Evolutionary conservation across 768 basidiomycete species (phyloP), one percentile per base, ranked within the genome.

Genomic region (Ramaria sp.): DNA sequence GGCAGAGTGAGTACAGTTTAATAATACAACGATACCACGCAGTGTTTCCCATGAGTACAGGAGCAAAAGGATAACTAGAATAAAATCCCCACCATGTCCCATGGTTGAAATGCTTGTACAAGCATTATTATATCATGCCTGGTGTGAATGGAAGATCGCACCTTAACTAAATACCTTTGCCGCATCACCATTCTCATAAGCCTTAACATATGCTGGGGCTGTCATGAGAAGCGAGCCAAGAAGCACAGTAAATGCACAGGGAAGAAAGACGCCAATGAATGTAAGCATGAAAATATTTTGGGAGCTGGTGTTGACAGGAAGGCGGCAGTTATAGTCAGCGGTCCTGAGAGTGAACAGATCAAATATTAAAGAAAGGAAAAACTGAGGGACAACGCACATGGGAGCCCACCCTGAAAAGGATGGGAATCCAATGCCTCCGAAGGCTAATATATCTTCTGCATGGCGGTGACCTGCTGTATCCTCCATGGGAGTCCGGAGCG

Each of bases 281-380:
- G 80, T 80, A 47, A 80, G 59, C 11, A 70, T 33, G 65, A 81
- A 81, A 17, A 80, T 70, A 24, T 72, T 73, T 53, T 65, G 63
- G 20, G 72, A 63, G 13, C 71, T 68, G 2, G 74, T 78, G 54
- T 75, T 62, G 1, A 60, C 72, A 0, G 79, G 79, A 0, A 81
- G 66, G 24, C 74, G 70, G 61, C 74, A 75, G 61, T 79, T 79
- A 63, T 78, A 81, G 63, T 81, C 79, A 6, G 79, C 79, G 2
- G 78, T 78, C 0, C 53, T 54, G 52, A 80, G 61, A 1, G 77
- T 37, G 13, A 13, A 37, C 34, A 13, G 34, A 10, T 37, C 9
- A 37, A 13, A 10, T 37, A 10, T 13, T 13, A 4, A 37, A 37
- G 2, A 37, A 73, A 27, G 0, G 76, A 73, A 79, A 78, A 78